A percentile compares a stretch with the other conserved stretches of the same genome.
Conservation (phyloP, 805 yeast genomes). For the Maudiozyma pseudohumilis region DNA sequence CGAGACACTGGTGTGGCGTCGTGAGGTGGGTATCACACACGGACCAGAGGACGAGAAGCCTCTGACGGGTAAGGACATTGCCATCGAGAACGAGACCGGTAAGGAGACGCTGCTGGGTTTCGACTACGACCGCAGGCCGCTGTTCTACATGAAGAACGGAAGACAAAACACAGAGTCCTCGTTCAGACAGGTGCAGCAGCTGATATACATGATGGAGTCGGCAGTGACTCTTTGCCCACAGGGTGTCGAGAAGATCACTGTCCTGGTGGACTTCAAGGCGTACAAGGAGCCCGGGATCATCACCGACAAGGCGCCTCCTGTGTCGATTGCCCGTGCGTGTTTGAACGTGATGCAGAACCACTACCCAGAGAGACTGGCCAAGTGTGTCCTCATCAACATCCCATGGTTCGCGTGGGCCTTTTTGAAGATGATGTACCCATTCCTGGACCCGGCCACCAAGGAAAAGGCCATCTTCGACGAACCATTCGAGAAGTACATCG, state of each 20-base stretch:
- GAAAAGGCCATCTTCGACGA: slow-evolving; percentile 49
- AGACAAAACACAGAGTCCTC: slow-evolving; percentile 46
- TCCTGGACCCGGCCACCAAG: slow-evolving; percentile 49
- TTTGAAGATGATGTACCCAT: slow-evolving; percentile 46
- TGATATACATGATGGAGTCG: slow-evolving; percentile 47
- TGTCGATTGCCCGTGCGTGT: slow-evolving; percentile 41
- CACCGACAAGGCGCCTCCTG: slow-evolving; percentile 38
- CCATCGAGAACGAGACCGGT: slow-evolving; percentile 43
- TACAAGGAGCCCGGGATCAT: slow-evolving; percentile 29
- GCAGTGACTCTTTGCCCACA: slow-evolving; percentile 47
- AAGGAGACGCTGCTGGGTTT: slow-evolving; percentile 45
- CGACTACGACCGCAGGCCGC: slow-evolving; percentile 44
- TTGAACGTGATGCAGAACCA: slow-evolving; percentile 44
- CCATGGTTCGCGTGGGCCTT: slow-evolving; percentile 51
- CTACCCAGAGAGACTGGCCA: slow-evolving; percentile 49
- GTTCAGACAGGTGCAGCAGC: slow-evolving; percentile 43
- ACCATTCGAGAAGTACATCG: slow-evolving; percentile 46
- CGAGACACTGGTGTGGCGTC: slow-evolving; percentile 44
- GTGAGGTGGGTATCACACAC: slow-evolving; percentile 38
- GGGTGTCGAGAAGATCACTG: slow-evolving; percentile 47
- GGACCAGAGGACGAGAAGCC: slow-evolving; percentile 29
- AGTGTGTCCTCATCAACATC: slow-evolving; percentile 44
- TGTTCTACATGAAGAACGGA: slow-evolving; percentile 43
- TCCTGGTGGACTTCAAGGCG: slow-evolving; percentile 46
- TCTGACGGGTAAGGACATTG: slow-evolving; percentile 34